phyloP scores from a whole-genome alignment of 2,329 filamentous ascomycete species.

The Fusarium phyllophilum region DNA sequence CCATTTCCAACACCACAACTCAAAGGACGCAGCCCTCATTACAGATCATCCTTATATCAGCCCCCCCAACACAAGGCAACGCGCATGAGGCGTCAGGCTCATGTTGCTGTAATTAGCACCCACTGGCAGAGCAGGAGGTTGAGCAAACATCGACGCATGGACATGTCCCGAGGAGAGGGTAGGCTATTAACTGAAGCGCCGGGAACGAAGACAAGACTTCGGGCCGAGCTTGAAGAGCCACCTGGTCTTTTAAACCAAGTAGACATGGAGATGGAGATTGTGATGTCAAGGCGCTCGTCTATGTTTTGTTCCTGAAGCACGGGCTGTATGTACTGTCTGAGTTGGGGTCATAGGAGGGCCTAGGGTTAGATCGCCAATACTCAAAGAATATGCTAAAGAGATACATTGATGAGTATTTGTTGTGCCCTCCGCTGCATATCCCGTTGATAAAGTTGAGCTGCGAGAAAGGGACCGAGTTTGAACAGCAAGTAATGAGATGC shows the following conservation, averaged over 20 bases:
- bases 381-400: background rate
- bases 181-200: slow-evolving; percentile 12
- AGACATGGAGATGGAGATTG: background rate
- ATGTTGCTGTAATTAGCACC: slow-evolving; percentile 11
- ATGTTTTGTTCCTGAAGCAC: background rate
- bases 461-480: background rate
- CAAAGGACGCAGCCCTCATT: background rate
- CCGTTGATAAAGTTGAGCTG: background rate
- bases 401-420: background rate
- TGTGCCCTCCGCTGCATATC: background rate
- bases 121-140: background rate
- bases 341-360: background rate
- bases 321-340: background rate
- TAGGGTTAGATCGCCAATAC: background rate
- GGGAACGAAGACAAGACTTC: slow-evolving; percentile 1
- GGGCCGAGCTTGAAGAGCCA: slow-evolving; percentile 12
- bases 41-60: background rate
- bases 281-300: background rate
- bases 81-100: slow-evolving; percentile 9
- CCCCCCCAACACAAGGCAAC: background rate
- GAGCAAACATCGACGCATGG: slow-evolving; percentile 24
- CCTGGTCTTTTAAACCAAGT: background rate
- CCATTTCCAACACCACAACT: background rate
- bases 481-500: background rate
- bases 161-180: slow-evolving; percentile 8